Conservation (phyloP, 495 filamentous ascomycete species). For the Jackrogersella minutella region DNA sequence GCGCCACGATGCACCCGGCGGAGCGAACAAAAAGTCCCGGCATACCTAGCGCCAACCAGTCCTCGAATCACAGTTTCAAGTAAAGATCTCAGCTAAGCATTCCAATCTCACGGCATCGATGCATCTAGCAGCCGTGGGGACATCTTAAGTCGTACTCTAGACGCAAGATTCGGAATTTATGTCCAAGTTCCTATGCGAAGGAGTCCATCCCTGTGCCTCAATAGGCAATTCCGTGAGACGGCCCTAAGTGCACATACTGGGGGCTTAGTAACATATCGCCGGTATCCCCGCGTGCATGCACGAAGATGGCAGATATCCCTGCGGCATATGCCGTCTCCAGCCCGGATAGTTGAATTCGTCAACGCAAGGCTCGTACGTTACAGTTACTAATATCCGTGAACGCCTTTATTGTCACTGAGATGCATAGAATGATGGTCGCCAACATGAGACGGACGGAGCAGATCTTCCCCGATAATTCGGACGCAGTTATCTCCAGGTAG, state of each 20-base stretch:
- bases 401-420: not conserved
- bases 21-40: not conserved
- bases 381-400: not conserved
- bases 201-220: not conserved
- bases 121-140: too few species aligned
- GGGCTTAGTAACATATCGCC: slow-evolving; percentile 1
- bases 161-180: not conserved
- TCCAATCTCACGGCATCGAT: not conserved
- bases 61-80: too few species aligned
- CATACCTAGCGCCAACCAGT: too few species aligned
- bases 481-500: not conserved
- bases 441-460: not conserved
- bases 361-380: not conserved
- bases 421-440: not conserved
- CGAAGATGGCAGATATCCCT: too few species aligned
- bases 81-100: too few species aligned
- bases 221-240: not conserved
- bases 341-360: not conserved
- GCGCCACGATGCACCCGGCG: not conserved
- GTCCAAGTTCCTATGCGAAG: not conserved
- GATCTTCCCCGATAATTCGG: not conserved
- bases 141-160: not conserved
- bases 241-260: not conserved
- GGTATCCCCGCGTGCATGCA: slow-evolving; percentile 8
- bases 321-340: too few species aligned